These are phyloP conservation scores for Stemphylium vesicarium DNA, from an alignment of 2,329 filamentous ascomycete genomes.

Conservation along the genomic window DNA sequence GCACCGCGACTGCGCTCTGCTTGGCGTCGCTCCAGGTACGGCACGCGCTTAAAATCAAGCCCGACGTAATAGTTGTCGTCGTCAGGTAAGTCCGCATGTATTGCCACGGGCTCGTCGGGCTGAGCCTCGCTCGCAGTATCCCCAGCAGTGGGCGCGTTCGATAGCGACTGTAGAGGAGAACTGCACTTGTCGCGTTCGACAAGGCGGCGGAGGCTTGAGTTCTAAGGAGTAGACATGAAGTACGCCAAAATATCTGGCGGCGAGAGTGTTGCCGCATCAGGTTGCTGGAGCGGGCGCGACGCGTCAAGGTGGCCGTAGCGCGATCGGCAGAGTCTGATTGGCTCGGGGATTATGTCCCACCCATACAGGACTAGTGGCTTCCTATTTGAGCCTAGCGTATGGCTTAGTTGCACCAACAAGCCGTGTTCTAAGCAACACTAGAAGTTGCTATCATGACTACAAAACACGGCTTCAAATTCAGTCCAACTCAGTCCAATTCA, in stretches of 20 bases:
- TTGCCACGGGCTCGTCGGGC: no score
- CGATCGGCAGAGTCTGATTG: no score
- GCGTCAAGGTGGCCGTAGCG: neutral
- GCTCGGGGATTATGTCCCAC: neutral
- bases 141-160: no score
- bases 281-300: neutral
- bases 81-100: no score
- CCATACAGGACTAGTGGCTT: neutral
- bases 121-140: no score
- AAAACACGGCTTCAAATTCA: neutral
- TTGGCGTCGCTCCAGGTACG: slow-evolving; percentile 9
- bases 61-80: neutral
- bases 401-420: neutral
- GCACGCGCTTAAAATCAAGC: slow-evolving; percentile 14
- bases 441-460: no score
- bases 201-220: no score
- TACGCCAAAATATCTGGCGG: slow-evolving; percentile 6
- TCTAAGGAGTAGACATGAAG: no score
- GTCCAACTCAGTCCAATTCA: neutral
- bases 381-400: neutral
- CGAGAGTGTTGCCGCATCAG: slow-evolving; percentile 6
- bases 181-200: no score
- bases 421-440: no score
- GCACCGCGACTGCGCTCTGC: slow-evolving; percentile 1
- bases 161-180: no score